Base-by-base conservation (phyloP, 176 grass and related monocot genomes). In the Cenchrus fungigraminus region DNA sequence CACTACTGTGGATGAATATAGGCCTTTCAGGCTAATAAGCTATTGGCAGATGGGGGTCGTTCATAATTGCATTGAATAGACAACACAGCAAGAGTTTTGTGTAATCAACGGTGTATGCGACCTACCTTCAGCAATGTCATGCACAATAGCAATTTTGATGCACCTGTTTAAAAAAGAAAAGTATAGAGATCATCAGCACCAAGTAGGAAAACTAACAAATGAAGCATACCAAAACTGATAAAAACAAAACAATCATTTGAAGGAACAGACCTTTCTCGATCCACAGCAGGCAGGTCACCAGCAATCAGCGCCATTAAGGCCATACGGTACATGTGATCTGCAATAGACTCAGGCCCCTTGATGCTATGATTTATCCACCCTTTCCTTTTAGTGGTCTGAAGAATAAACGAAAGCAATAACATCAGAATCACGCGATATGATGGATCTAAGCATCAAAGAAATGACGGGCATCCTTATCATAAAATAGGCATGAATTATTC, bases 311-410 rank as follows among this genome's bases (percentile, higher is more conserved):
- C 88, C 97, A 94, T 98, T n/a, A 98, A 55, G 22, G 93, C 85
- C 97, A 98, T 98, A 8, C 91, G 86, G 62, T 98, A 98, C 97
- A 98, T 98, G 91, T 98, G 97, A 81, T 98, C 97, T 55, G 91
- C 93, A 92, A 98, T 95, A 31, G 97, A 98, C 86, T 98, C 97
- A 2, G 97, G 90, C 14, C 94, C 93, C 45, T 90, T 91, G 40
- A 98, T 90, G 69, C 93, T 92, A 64, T 95, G 97, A 47, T 93
- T 95, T 79, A 98, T 88, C 97, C 97, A 98, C 16, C 97, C 97
- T 85, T 93, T 91, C 77, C 97, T 95, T 91, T 98, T 95, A 34
- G 97, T 98, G 32, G 97, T 98, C 97, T 98, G 81, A 4, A 76
- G 61, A 78, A 68, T 45, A 86, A 16, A 72, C 76, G 2, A 49